Conservation (phyloP, 495 filamentous ascomycete species). For the Penicillium diatomitis region DNA sequence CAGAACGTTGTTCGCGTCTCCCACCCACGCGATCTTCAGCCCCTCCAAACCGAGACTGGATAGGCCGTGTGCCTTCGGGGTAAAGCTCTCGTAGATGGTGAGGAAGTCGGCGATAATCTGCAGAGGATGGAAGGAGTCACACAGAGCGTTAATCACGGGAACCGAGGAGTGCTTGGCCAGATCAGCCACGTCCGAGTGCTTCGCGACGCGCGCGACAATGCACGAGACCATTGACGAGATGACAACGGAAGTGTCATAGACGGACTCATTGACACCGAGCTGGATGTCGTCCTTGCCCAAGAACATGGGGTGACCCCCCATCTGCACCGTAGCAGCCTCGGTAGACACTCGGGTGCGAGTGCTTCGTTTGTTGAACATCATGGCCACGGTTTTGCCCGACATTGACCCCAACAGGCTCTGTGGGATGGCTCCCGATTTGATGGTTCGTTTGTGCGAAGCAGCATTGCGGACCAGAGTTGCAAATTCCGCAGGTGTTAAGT, state of each 20-base stretch:
- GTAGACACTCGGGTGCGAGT: conserved; percentile 90
- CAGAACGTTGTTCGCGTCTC: conserved; percentile 94
- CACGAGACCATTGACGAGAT: conserved; percentile 87
- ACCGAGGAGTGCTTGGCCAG: conserved; percentile 74
- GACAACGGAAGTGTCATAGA: conserved; percentile 80
- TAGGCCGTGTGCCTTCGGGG: conserved; percentile 30
- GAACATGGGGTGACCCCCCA: conserved; percentile 95
- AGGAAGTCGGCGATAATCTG: conserved; percentile 90
- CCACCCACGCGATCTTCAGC: conserved; percentile 88
- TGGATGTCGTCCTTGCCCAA: conserved; percentile 92
- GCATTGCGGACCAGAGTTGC: conserved; percentile 75
- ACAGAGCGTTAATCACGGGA: conserved; percentile 91
- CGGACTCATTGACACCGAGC: conserved; percentile 87
- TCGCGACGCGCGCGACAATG: conserved; percentile 81
- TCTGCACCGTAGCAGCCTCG: conserved; percentile 69
- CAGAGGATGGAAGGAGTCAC: conserved; percentile 79
- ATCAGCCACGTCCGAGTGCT: conserved; percentile 70
- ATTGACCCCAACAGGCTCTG: conserved; percentile 45
- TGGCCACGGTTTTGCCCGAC: conserved; percentile 74
- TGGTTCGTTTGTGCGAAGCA: conserved; percentile 57
- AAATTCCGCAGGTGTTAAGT: conserved; percentile 73
- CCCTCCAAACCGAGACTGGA: conserved; percentile 63
- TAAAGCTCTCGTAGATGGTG: conserved; percentile 74
- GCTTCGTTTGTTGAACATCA: conserved; percentile 93
- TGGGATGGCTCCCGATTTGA: conserved; percentile 64